Evolutionary conservation across 805 yeast species (phyloP), one percentile per base, ranked within the genome.

Genomic region (Sugiyamaella smithiae): DNA sequence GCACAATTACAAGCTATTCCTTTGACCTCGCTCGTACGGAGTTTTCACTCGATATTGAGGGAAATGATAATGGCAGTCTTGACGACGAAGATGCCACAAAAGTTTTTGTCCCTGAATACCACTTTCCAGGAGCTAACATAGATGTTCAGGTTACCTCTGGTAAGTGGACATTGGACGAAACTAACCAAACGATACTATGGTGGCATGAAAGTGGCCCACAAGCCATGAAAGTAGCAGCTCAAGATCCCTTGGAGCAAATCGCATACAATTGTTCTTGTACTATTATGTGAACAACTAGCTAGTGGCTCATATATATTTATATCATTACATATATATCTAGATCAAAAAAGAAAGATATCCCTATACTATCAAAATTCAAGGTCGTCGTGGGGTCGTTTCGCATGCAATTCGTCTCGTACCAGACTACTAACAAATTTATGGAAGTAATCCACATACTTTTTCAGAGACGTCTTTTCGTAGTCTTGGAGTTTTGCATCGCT

Each of bases 51-150:
- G 71, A 74, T 8, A 62, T 89, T 12, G 55, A 60, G 9, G 58
- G 54, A 6, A 55, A 46, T n/a, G 50, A 50, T 12, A 40, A 46
- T 4, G 40, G 41, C 1, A 53, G 45, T 1, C 47, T 42, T 1
- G 43, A 29, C 3, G 49, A 56, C 9, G 71, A 69, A 1, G 53
- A 58, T 2, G 82, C 88, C 2, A 82, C 91, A 0, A 65, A 76
- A 41, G 76, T 90, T 1, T 85, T 72, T 59, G 59, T 88, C 23
- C 97, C 97, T 0, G 72, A 71, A 22, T 75, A 81, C 72, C 96
- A 90, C 63, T 89, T 76, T 71, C 80, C 67, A 41, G 61, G 65
- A 41, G 79, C 71, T 48, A 73, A 70, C 50, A 48, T 73, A 9
- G 74, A 73, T 12, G 72, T 86, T 5, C 69, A 68, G 14, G 68